Base-by-base conservation (phyloP, 2,329 filamentous ascomycete genomes). In the Dryadomyces quercivorus region DNA sequence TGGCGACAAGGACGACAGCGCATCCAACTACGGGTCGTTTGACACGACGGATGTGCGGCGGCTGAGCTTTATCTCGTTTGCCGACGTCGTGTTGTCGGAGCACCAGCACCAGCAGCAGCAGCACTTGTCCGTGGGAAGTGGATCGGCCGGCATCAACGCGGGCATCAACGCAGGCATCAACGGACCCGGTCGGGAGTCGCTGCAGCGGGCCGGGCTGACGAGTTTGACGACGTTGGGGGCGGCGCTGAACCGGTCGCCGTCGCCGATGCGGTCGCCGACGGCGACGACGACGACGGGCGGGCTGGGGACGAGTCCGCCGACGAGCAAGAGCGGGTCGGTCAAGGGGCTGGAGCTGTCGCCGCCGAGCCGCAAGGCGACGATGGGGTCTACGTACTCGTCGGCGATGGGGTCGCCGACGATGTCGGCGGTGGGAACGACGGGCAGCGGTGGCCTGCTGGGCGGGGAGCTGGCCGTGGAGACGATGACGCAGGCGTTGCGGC, bases 1-100 rank as follows among this genome's bases (percentile, higher is more conserved):
- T 63, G 70, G 75, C 52, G 70, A 69, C n/a, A 74, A 58, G 42
- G 58, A 61, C 48, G 86, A 92, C 60, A 75, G 75, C 26, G 81
- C 81, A 1, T 87, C 85, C 56, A 88, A 82, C 65, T 92, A 92
- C 66, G 88, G 85, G 36, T 82, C 84, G 48, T 73, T 92, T 58
- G 90, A 95, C 63, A 79, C 77, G 43, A 77, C 81, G 49, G 91
- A 95, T 63, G 80, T 94, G 18, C 84, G 88, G 48, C 82, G 92
- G 21, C 72, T 97, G 58, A 93, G 87, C 67, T 97, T 97, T 71
- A 95, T 97, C 65, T 95, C 90, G 8, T 97, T 97, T 69, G 91
- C 92, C 58, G 92, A 97, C 63, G 89, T 97, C 10, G 89, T 97
- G 44, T 89, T 95, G 66, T 80, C 85, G 38, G 88, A 93, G 66